These are phyloP conservation scores for Verticillium nonalfalfae DNA, from an alignment of 2,329 filamentous ascomycete species.

Conservation along the genomic window DNA sequence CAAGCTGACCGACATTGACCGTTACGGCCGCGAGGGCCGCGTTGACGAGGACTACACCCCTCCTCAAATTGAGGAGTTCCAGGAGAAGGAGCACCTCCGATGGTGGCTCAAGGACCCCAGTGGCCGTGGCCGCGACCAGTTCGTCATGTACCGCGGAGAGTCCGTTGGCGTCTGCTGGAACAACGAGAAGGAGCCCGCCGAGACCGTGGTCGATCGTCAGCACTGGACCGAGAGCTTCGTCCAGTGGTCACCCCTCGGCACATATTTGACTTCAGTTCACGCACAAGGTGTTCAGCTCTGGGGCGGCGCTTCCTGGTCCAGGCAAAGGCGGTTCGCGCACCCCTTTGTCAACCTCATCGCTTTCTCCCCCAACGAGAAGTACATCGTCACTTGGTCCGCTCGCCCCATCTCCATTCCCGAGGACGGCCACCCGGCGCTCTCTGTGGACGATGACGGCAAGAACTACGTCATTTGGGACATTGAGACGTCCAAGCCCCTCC, in stretches of 20 bases:
- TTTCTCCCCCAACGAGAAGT: slow-evolving; percentile 90
- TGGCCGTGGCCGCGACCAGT: slow-evolving; percentile 83
- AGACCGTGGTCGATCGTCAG: slow-evolving; percentile 82
- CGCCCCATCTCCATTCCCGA: slow-evolving; percentile 89
- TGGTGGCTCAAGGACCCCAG: slow-evolving; percentile 84
- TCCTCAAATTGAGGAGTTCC: slow-evolving; percentile 77
- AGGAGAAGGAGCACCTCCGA: slow-evolving; percentile 87
- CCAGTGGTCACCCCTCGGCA: slow-evolving; percentile 94
- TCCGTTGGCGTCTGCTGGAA: slow-evolving; percentile 97
- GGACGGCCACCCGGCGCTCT: slow-evolving; percentile 73
- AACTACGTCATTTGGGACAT: slow-evolving; percentile 99
- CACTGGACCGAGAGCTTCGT: slow-evolving; percentile 99
- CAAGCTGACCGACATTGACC: slow-evolving; percentile 97
- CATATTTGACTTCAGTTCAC: slow-evolving; percentile 91
- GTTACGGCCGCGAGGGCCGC: slow-evolving; percentile 88
- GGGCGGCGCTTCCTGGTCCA: slow-evolving; percentile 84
- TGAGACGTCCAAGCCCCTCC: slow-evolving; percentile 78
- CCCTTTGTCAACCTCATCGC: slow-evolving; percentile 93
- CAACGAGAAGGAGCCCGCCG: slow-evolving; percentile 86
- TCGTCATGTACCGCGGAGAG: slow-evolving; percentile 88
- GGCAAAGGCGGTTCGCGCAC: slow-evolving; percentile 90
- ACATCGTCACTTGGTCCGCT: slow-evolving; percentile 94
- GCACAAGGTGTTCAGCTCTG: slow-evolving; percentile 95
- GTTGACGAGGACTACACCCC: slow-evolving; percentile 85
- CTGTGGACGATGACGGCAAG: slow-evolving; percentile 93